Evolutionary conservation across 768 basidiomycete species (phyloP).

Genomic region (Russula sp.): DNA sequence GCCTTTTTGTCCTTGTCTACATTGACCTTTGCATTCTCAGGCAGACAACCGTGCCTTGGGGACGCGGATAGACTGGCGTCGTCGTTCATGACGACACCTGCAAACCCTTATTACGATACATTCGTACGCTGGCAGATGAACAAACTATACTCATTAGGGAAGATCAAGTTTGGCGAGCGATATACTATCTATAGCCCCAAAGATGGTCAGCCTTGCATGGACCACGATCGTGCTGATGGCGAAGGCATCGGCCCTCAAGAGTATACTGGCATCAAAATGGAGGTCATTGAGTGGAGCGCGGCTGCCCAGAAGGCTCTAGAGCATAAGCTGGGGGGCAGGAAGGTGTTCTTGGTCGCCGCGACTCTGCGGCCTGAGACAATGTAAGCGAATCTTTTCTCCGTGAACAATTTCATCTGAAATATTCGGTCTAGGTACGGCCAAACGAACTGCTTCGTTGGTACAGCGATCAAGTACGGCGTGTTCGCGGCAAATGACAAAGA

Average conservation of each 20-base stretch:
- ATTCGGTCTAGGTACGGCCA: conserved; percentile 79
- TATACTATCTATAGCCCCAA: conserved; percentile 99
- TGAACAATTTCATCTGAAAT: not conserved
- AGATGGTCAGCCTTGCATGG: conserved; percentile 99
- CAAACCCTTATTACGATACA: conserved; percentile 95
- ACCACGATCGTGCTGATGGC: conserved; percentile 94
- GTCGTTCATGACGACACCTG: conserved; percentile 91
- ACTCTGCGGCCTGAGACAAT: conserved; percentile 96
- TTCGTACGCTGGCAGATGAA: conserved; percentile 99
- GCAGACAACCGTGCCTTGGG: conserved; percentile 82
- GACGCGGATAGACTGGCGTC: conserved; percentile 96
- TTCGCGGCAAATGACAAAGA: conserved; percentile 85
- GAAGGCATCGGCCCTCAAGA: conserved; percentile 95
- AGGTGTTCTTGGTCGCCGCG: conserved; percentile 91
- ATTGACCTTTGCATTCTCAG: conserved; percentile 37
- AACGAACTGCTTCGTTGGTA: conserved; percentile 96
- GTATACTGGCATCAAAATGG: conserved; percentile 93
- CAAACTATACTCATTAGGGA: conserved; percentile 79
- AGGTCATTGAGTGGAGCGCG: conserved; percentile 80
- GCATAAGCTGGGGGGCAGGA: conserved; percentile 69
- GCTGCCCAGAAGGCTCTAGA: conserved; percentile 62
- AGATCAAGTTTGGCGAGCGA: conserved; percentile 97
- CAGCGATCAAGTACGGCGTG: conserved; percentile 86
- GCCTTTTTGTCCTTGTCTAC: not conserved
- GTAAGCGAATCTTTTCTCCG: conserved; percentile 44